Base-by-base conservation (phyloP, 768 basidiomycete species). In the Pleurotus giganteus region DNA sequence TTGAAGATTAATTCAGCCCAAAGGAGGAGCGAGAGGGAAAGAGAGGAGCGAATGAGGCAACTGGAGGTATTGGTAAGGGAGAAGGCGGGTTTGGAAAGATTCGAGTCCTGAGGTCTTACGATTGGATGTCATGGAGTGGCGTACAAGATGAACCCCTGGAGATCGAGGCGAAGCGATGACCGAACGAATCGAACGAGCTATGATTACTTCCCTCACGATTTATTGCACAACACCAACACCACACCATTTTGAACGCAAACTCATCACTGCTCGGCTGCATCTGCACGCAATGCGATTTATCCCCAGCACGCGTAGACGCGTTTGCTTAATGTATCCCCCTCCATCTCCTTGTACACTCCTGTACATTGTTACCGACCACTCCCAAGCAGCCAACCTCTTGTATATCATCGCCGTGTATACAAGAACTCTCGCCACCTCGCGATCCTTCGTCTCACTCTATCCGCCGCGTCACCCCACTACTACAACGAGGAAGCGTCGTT, bases 1-100 rank as follows among this genome's bases (percentile, higher is more conserved):
- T 73, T 74, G 2, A 85, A 78, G 68, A 80, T 88, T 42, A 76
- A 79, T 52, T 69, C 82, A 31, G 68, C 73, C 1, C 84, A 85
- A 21, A 76, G 76, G 39, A 78, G 82, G 39, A 69, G 73, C 49
- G 73, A 76, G 56, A 79, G 75, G 45, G 75, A 75, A 56, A 68
- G 77, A 50, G 69, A 71, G 31, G 68, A 74, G 46, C 74, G 74
- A 53, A 69, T 74, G 58, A 74, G 75, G 60, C 71, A 76, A 61
- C 68, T 84, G 54, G 71, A 78, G 51, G 69, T 76, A 45, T 75
- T 85, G 19, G 76, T 83, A 8, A 74, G 78, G 45, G 85, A 85
- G 70, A 88, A 86, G 69, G 64, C 72, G 49, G 73, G 70, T 23
- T 64, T 76, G 23, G 76, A 76, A 62, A 69, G 69, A 54, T 65